These are phyloP conservation scores for Nasturtium officinale DNA, from an alignment of 345 rosid genomes.

Conservation along the genomic window DNA sequence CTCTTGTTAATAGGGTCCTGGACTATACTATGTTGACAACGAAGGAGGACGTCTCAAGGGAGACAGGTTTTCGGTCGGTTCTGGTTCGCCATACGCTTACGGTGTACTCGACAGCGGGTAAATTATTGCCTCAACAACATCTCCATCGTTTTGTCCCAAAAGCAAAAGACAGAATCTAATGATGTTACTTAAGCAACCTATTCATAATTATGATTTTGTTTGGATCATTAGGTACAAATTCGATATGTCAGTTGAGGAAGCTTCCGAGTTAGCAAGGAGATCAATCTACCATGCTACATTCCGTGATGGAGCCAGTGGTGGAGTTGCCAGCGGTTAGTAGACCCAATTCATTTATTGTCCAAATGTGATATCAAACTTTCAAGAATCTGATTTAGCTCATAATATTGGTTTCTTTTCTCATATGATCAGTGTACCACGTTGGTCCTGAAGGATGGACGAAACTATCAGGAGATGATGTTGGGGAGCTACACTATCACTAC, in stretches of 20 bases:
- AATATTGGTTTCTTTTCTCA: slow-evolving; percentile 14
- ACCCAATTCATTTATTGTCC: slow-evolving; percentile 1
- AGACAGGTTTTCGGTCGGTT: slow-evolving; percentile 94
- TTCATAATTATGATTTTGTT: background rate
- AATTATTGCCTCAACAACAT: background rate
- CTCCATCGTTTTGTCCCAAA: background rate
- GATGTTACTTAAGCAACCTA: background rate
- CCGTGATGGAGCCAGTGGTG: slow-evolving; percentile 99
- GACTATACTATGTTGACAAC: slow-evolving; percentile 93
- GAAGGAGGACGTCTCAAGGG: slow-evolving; percentile 99
- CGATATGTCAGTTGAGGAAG: slow-evolving; percentile 91
- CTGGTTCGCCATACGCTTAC: slow-evolving; percentile 99
- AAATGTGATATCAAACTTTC: slow-evolving; percentile 5
- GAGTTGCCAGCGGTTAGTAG: slow-evolving; percentile 91
- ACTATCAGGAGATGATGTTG: slow-evolving; percentile 95
- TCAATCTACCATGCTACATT: slow-evolving; percentile 98
- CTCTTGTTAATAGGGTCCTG: slow-evolving; percentile 76
- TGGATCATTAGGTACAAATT: slow-evolving; percentile 61
- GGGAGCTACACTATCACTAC: slow-evolving; percentile 88
- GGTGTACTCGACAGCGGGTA: slow-evolving; percentile 98
- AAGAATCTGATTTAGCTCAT: slow-evolving; percentile 12
- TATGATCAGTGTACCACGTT: slow-evolving; percentile 79
- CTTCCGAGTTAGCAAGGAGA: slow-evolving; percentile 92
- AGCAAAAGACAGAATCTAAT: background rate
- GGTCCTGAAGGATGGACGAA: slow-evolving; percentile 97